Evolutionary conservation across 306 rosid species (phyloP).

Genomic region (Crotalaria pallida): DNA sequence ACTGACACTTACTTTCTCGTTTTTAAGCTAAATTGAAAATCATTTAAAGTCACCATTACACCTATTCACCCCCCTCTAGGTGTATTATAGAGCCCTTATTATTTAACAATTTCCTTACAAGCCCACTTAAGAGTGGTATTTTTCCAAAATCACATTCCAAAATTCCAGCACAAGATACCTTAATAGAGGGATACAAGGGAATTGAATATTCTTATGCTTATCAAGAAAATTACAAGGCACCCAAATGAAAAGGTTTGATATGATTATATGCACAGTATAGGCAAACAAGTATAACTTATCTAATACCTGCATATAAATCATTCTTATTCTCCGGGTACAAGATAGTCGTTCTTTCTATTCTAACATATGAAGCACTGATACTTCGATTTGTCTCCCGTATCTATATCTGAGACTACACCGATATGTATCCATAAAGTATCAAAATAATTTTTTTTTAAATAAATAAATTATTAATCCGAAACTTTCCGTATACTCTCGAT

Average conservation of each 20-base stretch:
- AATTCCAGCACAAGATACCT: neutral
- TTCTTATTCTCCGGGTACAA: neutral
- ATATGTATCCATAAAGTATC: too few species aligned
- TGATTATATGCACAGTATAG: neutral
- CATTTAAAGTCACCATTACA: too few species aligned
- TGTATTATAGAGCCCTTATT: too few species aligned
- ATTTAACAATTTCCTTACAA: constrained; percentile 6
- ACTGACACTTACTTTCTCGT: too few species aligned
- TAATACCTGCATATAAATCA: neutral
- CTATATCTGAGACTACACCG: too few species aligned
- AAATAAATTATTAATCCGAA: too few species aligned
- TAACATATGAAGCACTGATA: too few species aligned
- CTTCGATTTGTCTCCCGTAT: too few species aligned
- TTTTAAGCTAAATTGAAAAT: too few species aligned
- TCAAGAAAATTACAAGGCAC: constrained; percentile 1
- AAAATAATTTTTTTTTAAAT: too few species aligned
- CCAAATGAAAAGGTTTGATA: neutral
- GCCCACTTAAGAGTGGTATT: neutral
- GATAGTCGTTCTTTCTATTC: neutral
- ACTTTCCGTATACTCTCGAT: too few species aligned
- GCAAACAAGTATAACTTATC: constrained; percentile 2
- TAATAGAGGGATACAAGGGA: neutral
- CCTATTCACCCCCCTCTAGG: too few species aligned
- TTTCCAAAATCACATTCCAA: constrained; percentile 10
- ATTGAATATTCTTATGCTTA: constrained; percentile 13